Base-by-base conservation (phyloP, 1,284 basidiomycete species). In the Nidula niveotomentosa region DNA sequence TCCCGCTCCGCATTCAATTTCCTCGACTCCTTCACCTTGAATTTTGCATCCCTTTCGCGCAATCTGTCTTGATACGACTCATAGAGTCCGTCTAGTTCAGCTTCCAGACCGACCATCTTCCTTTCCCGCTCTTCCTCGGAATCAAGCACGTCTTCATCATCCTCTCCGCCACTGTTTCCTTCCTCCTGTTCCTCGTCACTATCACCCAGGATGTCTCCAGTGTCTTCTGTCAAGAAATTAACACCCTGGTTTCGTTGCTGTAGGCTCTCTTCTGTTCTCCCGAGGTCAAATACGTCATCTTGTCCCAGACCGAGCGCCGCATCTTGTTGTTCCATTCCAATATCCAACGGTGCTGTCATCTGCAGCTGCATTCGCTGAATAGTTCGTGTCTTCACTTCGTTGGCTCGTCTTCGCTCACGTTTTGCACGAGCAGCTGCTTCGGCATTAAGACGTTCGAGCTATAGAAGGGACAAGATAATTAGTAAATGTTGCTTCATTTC, bases 311-410 rank as follows among this genome's bases (percentile, higher is more conserved):
- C 80, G 7, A 96, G 77, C 8, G 87, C 80, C 10, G 83, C 74
- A 65, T 96, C 94, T 45, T 77, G 78, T 63, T 91, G 88, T 64
- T 98, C 95, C 63, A 98, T 76, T 69, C 96, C 97, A 60, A 98
- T 95, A 59, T 99, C 95, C 65, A 96, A 76, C 23, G 95, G 97
- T 7, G 94, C 94, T 6, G 91, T 94, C 97, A 99, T 99, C 67
- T 94, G 90, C 48, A 99, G 82, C 70, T 99, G 97, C 84, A 99
- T 92, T 58, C 96, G 91, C 69, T 95, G 93, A 47, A 98, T 88
- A 6, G 93, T 93, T 59, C 89, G 86, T 36, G 86, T 80, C 72
- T 92, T 93, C 63, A 92, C 79, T 75, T 99, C 97, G 73, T 99
- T 99, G 7, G 89, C 87, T 41, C 86, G 84, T 57, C 94, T 86